Evolutionary conservation across 208 protist genomes (phyloP).

Genomic region (Naegleria lovaniensis): DNA sequence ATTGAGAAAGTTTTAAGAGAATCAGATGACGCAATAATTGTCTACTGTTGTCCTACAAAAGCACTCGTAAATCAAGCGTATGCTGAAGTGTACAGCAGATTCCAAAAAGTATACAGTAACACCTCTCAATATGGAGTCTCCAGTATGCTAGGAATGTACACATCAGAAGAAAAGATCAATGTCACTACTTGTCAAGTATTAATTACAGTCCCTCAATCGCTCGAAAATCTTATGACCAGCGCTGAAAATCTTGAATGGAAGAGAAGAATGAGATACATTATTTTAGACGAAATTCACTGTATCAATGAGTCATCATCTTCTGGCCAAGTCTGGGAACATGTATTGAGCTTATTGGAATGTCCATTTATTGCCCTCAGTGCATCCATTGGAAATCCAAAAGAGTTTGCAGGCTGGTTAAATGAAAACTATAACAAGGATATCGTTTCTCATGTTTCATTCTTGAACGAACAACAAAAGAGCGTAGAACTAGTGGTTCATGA

Average conservation of each 20-base stretch:
- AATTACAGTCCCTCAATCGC: constrained; percentile 22
- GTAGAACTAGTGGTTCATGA: neutral
- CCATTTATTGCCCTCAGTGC: constrained; percentile 31
- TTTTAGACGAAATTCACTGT: constrained; percentile 32
- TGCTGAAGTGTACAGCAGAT: neutral
- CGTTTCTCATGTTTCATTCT: neutral
- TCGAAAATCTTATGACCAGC: constrained; percentile 17
- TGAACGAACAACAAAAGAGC: neutral
- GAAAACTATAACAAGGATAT: neutral
- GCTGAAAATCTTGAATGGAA: neutral
- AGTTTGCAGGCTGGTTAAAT: constrained; percentile 20
- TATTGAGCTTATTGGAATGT: constrained; percentile 18
- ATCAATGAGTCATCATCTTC: neutral
- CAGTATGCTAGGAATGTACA: constrained; percentile 16
- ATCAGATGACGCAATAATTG: neutral
- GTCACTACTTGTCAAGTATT: neutral
- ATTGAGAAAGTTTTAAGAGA: constrained; percentile 29
- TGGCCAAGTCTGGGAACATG: constrained; percentile 3
- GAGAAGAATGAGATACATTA: constrained; percentile 23
- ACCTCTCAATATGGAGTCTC: neutral
- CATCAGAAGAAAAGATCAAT: neutral
- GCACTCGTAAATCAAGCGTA: constrained; percentile 22
- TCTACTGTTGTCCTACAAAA: constrained; percentile 17
- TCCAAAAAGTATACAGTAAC: neutral
- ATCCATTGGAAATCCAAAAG: constrained; percentile 18